Evolutionary conservation across 306 rosid genomes (phyloP), one percentile per base, ranked within the genome.

Genomic region (Gynostemma pentaphyllum): DNA sequence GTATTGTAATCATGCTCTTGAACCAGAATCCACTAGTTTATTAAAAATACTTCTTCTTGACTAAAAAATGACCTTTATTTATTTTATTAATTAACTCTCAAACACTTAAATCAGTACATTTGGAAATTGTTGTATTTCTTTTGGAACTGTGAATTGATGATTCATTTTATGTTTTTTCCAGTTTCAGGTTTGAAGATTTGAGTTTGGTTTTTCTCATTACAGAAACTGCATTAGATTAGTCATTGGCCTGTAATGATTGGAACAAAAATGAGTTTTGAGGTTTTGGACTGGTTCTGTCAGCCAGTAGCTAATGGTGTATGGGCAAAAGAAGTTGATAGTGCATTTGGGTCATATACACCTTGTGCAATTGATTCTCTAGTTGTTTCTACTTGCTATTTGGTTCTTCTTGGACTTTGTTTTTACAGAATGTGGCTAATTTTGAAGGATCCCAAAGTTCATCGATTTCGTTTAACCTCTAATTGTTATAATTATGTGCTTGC

Each of bases 261-360:
- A 55, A 7, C 22, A 63, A 55, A 67, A 24, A 90, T 87, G 95
- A 81, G 65, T 47, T 76, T 81, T 49, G 73, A 85, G 32, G 78
- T 84, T 28, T 71, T 90, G 32, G 72, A 51, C 66, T 90, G 97
- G 95, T 90, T 83, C 52, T 90, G 97, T 74, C 76, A 74, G 53
- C 96, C 97, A 18, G 79, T 13, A 62, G 71, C 75, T 62, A 72
- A 87, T 45, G 70, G 80, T 66, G 34, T 74, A 55, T 90, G 97
- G 97, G 78, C 51, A 13, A 66, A 73, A 66, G 62, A 45, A 70
- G 82, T 72, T 14, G 84, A 85, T 26, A 85, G 83, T 76, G 86
- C 83, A 72, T 87, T 87, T 74, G 87, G 95, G 47, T 75, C 94
- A 32, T 90, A 87, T 69, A 83, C 96, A 50, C 94, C 97, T 68